These are phyloP conservation scores for Strobilomyces confusus DNA, from an alignment of 768 basidiomycete species.

Conservation along the genomic window DNA sequence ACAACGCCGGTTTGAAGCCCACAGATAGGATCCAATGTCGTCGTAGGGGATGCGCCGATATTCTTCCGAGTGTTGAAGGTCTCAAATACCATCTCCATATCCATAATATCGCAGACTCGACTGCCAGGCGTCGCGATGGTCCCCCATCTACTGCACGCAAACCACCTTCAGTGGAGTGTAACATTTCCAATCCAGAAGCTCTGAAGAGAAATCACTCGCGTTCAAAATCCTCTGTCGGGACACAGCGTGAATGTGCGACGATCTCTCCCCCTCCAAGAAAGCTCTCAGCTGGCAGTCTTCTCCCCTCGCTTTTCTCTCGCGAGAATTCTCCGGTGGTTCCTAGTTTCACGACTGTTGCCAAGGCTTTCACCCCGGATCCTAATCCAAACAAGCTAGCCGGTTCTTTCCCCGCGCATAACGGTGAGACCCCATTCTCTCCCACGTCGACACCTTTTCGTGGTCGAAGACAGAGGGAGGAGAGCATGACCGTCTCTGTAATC, in stretches of 20 bases:
- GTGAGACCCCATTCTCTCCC: not conserved
- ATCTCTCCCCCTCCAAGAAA: constrained; percentile 9
- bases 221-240: constrained; percentile 16
- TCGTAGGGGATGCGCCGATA: constrained; percentile 43
- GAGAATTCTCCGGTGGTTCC: constrained; percentile 3
- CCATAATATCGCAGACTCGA: constrained; percentile 45
- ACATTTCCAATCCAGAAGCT: not conserved
- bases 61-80: constrained; percentile 39
- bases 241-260: not conserved
- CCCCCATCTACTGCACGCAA: not conserved
- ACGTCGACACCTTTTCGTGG: constrained; percentile 12
- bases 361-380: constrained; percentile 2
- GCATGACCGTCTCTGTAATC: constrained; percentile 1
- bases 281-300: constrained; percentile 12
- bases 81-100: constrained; percentile 54
- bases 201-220: constrained; percentile 12
- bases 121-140: not conserved
- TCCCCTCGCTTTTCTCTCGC: constrained; percentile 15
- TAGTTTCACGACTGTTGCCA: constrained; percentile 14
- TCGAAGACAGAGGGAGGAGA: constrained; percentile 15
- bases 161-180: not conserved
- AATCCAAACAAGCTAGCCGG: not conserved
- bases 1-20: constrained; percentile 25
- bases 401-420: not conserved
- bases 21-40: constrained; percentile 39